phyloP scores from a whole-genome alignment of 2,329 filamentous ascomycete genomes.

The Aspergillus brasiliensis region DNA sequence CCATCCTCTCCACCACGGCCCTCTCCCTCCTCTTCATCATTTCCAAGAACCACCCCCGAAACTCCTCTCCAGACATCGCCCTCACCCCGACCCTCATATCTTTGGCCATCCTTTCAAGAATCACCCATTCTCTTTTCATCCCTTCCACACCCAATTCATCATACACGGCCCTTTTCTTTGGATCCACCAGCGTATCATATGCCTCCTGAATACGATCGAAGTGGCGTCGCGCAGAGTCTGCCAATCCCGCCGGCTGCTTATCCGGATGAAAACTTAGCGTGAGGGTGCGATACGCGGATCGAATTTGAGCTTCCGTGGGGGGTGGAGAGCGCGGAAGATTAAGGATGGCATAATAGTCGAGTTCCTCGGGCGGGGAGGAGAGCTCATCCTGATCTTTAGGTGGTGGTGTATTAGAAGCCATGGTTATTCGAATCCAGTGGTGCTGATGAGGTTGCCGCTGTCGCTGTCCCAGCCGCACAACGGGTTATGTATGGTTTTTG shows the following conservation, averaged over 20 bases:
- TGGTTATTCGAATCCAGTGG: background rate
- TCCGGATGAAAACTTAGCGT: slow-evolving; percentile 50
- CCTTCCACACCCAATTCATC: slow-evolving; percentile 46
- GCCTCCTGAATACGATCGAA: slow-evolving; percentile 44
- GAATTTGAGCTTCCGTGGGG: slow-evolving; percentile 44
- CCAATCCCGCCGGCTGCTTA: slow-evolving; percentile 45
- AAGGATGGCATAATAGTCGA: slow-evolving; percentile 47
- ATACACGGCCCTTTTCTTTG: slow-evolving; percentile 46
- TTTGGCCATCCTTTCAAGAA: slow-evolving; percentile 22
- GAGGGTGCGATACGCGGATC: slow-evolving; percentile 47
- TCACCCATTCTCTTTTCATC: slow-evolving; percentile 41
- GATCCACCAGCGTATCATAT: slow-evolving; percentile 46
- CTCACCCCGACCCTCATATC: slow-evolving; percentile 39
- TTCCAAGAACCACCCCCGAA: slow-evolving; percentile 44
- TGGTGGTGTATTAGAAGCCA: background rate
- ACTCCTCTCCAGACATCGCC: slow-evolving; percentile 42
- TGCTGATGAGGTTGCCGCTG: background rate
- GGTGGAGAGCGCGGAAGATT: slow-evolving; percentile 42
- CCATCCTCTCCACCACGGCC: slow-evolving; percentile 38
- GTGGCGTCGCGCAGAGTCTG: slow-evolving; percentile 40
- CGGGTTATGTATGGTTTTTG: background rate
- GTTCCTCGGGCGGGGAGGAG: slow-evolving; percentile 23
- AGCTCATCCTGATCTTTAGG: background rate
- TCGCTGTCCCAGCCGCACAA: background rate
- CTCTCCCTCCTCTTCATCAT: slow-evolving; percentile 45